Percentiles rank a stretch among this genome's conserved stretches.
Conservation (phyloP, 2,329 filamentous ascomycete genomes). For the Penicillium sp. region DNA sequence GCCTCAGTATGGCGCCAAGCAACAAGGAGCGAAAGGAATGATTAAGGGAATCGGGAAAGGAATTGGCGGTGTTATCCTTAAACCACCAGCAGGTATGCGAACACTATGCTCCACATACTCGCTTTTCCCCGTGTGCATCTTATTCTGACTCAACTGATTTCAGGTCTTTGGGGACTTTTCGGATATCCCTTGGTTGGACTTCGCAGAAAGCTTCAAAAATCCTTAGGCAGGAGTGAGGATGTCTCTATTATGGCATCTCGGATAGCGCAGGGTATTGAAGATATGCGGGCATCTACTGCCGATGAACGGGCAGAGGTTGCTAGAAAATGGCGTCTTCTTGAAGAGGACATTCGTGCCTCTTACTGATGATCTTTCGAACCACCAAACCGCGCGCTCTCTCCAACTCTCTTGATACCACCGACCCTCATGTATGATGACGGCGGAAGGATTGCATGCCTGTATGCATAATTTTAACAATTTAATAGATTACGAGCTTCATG, state of each 20-base stretch:
- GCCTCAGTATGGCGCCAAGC: conserved; percentile 66
- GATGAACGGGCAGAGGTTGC: conserved; percentile 17
- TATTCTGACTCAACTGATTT: not conserved
- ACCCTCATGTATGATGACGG: not conserved
- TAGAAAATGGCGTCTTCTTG: conserved; percentile 17
- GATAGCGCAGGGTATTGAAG: conserved; percentile 22
- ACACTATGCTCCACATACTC: not conserved
- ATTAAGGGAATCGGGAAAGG: conserved; percentile 80
- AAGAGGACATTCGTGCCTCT: conserved; percentile 8
- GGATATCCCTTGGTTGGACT: conserved; percentile 28
- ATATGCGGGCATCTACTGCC: conserved; percentile 18
- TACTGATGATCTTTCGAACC: not conserved
- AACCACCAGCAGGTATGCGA: conserved; percentile 69
- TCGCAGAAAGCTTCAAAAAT: conserved; percentile 23
- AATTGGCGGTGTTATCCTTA: conserved; percentile 74
- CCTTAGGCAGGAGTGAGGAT: conserved; percentile 20
- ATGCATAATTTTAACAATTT: not conserved
- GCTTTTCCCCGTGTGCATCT: accelerated
- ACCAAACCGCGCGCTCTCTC: not conserved
- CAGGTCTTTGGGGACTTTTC: conserved; percentile 26
- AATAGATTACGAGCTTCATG: not conserved
- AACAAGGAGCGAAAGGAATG: conserved; percentile 66
- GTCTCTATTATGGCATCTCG: conserved; percentile 18
- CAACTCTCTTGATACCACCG: not conserved
- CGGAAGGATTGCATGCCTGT: not conserved